phyloP scores from a whole-genome alignment of 495 filamentous ascomycete genomes.

The Darksidea phi region DNA sequence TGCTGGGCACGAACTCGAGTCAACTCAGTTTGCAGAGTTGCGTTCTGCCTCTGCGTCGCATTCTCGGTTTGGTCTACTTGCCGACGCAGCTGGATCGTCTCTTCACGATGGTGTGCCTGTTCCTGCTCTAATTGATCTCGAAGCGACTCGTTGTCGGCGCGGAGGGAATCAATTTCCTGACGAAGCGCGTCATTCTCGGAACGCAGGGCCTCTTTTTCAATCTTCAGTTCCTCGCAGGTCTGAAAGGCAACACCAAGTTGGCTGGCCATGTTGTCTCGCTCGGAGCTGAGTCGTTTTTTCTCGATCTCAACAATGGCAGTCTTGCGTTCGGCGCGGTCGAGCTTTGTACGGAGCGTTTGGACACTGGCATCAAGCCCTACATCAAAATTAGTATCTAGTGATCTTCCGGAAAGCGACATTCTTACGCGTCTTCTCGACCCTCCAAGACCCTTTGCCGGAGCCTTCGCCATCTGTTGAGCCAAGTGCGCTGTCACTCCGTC shows the following conservation, averaged over 20 bases:
- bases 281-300: slow-evolving; percentile 59
- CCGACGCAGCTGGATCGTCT: slow-evolving; percentile 27
- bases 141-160: slow-evolving; percentile 39
- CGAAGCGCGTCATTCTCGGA: slow-evolving; percentile 35
- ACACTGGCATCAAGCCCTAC: slow-evolving; percentile 55
- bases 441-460: slow-evolving; percentile 40
- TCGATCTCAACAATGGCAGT: slow-evolving; percentile 58
- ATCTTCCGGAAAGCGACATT: slow-evolving; percentile 7
- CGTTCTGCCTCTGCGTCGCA: slow-evolving; percentile 24
- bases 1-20: slow-evolving; percentile 27
- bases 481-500: slow-evolving; percentile 48
- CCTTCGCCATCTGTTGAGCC: slow-evolving; percentile 48
- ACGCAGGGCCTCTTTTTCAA: slow-evolving; percentile 39
- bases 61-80: slow-evolving; percentile 27
- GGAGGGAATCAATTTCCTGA: slow-evolving; percentile 33
- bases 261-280: slow-evolving; percentile 63
- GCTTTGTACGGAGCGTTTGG: slow-evolving; percentile 54
- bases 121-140: slow-evolving; percentile 27
- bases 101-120: slow-evolving; percentile 22
- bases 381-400: background rate
- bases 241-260: slow-evolving; percentile 63
- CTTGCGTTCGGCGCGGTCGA: slow-evolving; percentile 61
- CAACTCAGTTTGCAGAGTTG: slow-evolving; percentile 28
- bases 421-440: slow-evolving; percentile 58
- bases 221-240: slow-evolving; percentile 62